Base-by-base conservation (phyloP, 73 alveolate species). In the Symbiodinium pilosum region DNA sequence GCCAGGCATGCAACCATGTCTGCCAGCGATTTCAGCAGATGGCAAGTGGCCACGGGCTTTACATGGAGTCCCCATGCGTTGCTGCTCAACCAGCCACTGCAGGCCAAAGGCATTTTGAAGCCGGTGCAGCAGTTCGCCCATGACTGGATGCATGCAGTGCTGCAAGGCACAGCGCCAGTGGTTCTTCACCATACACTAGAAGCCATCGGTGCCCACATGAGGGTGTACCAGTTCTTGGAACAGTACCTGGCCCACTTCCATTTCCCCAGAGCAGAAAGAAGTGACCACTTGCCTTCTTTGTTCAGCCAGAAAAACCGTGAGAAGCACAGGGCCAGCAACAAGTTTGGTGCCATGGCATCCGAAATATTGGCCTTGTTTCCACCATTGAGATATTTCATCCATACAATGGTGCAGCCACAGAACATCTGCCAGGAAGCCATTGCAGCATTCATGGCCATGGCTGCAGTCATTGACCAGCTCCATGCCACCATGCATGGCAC, bases 141-240 rank as follows among this genome's bases (percentile, higher is more conserved):
- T 16, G 64, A 47, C 64, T 68, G 83, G 83, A 68, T 68, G 83
- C 83, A 68, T 36, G 24, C 83, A 68, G 83, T 68, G 8, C 83
- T 68, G 24, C 83, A 68, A 68, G 83, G 83, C 83, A 68, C 83
- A 14, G 8, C 24, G 83, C 83, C 83, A 68, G 24, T 68, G 8
- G 83, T 68, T 20, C 39, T 36, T 14, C 24, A 68, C 24, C 39
- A 14, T 68, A 36, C 83, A 68, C 39, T 68, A 36, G 83, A 68
- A 14, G 83, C 83, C 24, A 36, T 68, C n/a, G n/a, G n/a, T n/a
- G n/a, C n/a, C n/a, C n/a, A n/a, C n/a, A n/a, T n/a, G 83, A 20
- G 24, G 24, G 8, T 20, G 39, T 68, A 36, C 39, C 39, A 68
- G 83, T 21, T 68, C 39, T 36, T 68, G 32, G 39, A 68, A 20